These are phyloP conservation scores for Aspergillus asperescens DNA, from an alignment of 495 filamentous ascomycete genomes.

Conservation along the genomic window DNA sequence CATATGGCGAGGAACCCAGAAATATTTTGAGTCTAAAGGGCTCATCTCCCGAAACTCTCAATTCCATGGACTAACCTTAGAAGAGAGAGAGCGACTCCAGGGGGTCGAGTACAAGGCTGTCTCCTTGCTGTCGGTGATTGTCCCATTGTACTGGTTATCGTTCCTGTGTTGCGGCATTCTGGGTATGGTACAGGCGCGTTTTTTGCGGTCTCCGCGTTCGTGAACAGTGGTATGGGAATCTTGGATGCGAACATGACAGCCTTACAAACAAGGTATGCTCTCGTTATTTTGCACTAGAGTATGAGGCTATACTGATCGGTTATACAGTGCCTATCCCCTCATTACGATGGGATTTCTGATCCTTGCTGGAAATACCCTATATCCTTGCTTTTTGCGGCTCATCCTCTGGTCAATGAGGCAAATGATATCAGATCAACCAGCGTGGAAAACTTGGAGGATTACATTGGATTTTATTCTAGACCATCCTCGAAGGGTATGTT, in stretches of 20 bases:
- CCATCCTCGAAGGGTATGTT: slow-evolving; percentile 62
- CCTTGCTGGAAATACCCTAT: slow-evolving; percentile 77
- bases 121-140: slow-evolving; percentile 61
- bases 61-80: slow-evolving; percentile 61
- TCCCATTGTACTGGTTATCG: slow-evolving; percentile 66
- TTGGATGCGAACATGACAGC: slow-evolving; percentile 73
- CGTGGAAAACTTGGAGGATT: slow-evolving; percentile 48
- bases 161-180: slow-evolving; percentile 69
- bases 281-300: background rate
- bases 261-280: slow-evolving; percentile 33
- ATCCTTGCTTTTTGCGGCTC: slow-evolving; percentile 74
- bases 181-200: slow-evolving; percentile 54
- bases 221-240: slow-evolving; percentile 82
- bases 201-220: slow-evolving; percentile 65
- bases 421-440: slow-evolving; percentile 38
- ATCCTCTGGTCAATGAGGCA: slow-evolving; percentile 60
- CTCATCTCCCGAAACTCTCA: slow-evolving; percentile 64
- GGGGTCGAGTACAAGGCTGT: slow-evolving; percentile 78
- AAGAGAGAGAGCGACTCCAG: slow-evolving; percentile 67
- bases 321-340: slow-evolving; percentile 54
- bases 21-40: slow-evolving; percentile 40
- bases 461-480: slow-evolving; percentile 75
- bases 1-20: slow-evolving; percentile 29
- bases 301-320: slow-evolving; percentile 9
- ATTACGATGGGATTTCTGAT: slow-evolving; percentile 73